phyloP scores from a whole-genome alignment of 768 basidiomycete species.

The Russula sp. region DNA sequence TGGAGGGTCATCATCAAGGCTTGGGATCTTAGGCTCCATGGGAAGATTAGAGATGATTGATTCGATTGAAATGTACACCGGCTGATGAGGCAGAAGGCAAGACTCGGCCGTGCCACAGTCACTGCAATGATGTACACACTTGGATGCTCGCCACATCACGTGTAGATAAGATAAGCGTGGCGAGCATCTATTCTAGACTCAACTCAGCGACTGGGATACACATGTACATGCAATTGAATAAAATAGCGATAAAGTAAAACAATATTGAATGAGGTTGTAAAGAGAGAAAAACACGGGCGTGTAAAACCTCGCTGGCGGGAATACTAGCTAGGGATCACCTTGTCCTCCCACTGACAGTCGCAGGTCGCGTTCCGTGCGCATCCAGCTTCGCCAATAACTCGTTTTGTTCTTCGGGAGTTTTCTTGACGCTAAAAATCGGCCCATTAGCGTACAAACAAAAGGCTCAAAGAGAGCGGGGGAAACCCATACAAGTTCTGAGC shows the following conservation, averaged over 20 bases:
- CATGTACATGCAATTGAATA: not conserved
- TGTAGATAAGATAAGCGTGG: not conserved
- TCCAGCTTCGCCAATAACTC: conserved; percentile 33
- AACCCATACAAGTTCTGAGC: conserved; percentile 62
- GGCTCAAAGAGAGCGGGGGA: not conserved
- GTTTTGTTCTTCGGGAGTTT: conserved; percentile 32
- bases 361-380: conserved; percentile 10
- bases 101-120: too few species aligned
- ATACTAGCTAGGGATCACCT: not conserved
- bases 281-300: not conserved
- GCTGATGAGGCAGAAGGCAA: not conserved
- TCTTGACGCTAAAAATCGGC: conserved; percentile 26
- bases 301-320: not conserved
- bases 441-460: not conserved
- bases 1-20: not conserved
- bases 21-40: conserved; percentile 8
- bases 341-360: not conserved
- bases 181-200: too few species aligned
- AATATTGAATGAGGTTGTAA: not conserved
- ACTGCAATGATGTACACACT: too few species aligned
- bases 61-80: not conserved
- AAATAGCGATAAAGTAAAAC: conserved; percentile 11
- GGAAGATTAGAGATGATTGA: not conserved
- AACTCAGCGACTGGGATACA: too few species aligned
- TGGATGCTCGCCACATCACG: not conserved